Evolutionary conservation across 257 asterid species (phyloP), one percentile per base, ranked within the genome.

Genomic region (Jaltomata sinuosa): DNA sequence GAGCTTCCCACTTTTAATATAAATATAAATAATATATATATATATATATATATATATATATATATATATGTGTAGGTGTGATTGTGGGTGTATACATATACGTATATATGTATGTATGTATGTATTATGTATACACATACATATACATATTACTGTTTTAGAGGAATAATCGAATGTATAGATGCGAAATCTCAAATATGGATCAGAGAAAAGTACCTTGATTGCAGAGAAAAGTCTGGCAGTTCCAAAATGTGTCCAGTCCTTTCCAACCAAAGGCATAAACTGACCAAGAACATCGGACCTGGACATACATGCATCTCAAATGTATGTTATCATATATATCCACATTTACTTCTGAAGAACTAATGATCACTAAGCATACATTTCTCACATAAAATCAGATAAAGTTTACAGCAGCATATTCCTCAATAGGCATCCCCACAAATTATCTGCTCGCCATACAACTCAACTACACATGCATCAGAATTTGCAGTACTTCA

Each of bases 251-350:
- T 97, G 99, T 1, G 99, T 94, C 99, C 99, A 97, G 90, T 95
- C 99, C 92, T 91, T 94, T 83, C 99, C 99, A 81, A 97, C 99
- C 95, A 97, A 87, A 49, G 98, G 99, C 99, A 97, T 97, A 91
- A 97, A 92, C 84, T 97, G 99, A 78, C 99, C 99, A 80, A 95
- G 99, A 89, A 97, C 99, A 91, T 97, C 99, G 72, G 99, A 97
- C 96, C 99, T 97, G 82, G 38, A 92, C 36, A 67, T 47, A 76
- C 81, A 76, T 76, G 42, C 12, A 47, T 42, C 81, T 53, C 61
- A 47, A 27, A 47, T 38, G 16, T 76, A 76, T 76, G 81, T 47
- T 27, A 27, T 27, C 81, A 25, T 45, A 42, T 12, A 7, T 45
- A 47, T 74, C 59, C 81, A 74, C 81, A 74, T 25, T 15, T 45